Evolutionary conservation across 225 moss, liverwort and hornwort genomes (phyloP).

Genomic region (Bryum argenteum): DNA sequence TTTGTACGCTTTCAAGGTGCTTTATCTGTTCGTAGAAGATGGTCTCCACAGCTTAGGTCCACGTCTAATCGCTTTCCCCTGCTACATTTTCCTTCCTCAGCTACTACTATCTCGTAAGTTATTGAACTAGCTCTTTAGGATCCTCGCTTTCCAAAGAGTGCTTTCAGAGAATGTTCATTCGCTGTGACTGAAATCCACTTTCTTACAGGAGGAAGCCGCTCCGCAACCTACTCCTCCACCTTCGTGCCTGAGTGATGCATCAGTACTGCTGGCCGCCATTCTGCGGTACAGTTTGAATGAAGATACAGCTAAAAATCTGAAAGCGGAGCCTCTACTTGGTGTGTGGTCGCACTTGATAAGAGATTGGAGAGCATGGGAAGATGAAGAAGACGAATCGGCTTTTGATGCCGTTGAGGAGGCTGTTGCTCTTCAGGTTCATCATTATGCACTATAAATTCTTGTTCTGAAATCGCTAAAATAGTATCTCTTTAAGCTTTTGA

Average conservation of each 20-base stretch:
- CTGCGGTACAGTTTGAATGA: conserved; percentile 72
- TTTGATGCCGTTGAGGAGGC: conserved; percentile 93
- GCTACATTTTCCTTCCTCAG: conserved; percentile 8
- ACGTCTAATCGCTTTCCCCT: conserved; percentile 9
- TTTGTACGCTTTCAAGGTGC: conserved; percentile 22
- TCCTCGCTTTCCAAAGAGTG: conserved; percentile 12
- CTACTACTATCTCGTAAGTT: not conserved
- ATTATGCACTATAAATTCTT: not conserved
- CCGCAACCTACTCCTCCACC: conserved; percentile 74
- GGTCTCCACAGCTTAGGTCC: not conserved
- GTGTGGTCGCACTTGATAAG: conserved; percentile 87
- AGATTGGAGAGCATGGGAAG: conserved; percentile 97
- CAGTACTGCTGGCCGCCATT: conserved; percentile 72
- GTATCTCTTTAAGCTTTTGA: not conserved
- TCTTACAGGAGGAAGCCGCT: conserved; percentile 64
- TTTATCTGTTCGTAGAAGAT: not conserved
- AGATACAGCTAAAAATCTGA: conserved; percentile 51
- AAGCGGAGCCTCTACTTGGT: conserved; percentile 79
- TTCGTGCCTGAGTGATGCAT: conserved; percentile 90
- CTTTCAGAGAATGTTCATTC: conserved; percentile 10
- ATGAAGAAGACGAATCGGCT: conserved; percentile 90
- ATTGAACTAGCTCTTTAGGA: conserved; percentile 3
- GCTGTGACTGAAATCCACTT: conserved; percentile 18
- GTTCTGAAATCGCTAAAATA: conserved; percentile 13
- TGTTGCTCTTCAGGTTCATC: conserved; percentile 74